Conservation (phyloP, 768 basidiomycete species). For the Guyanaporus albipodus region DNA sequence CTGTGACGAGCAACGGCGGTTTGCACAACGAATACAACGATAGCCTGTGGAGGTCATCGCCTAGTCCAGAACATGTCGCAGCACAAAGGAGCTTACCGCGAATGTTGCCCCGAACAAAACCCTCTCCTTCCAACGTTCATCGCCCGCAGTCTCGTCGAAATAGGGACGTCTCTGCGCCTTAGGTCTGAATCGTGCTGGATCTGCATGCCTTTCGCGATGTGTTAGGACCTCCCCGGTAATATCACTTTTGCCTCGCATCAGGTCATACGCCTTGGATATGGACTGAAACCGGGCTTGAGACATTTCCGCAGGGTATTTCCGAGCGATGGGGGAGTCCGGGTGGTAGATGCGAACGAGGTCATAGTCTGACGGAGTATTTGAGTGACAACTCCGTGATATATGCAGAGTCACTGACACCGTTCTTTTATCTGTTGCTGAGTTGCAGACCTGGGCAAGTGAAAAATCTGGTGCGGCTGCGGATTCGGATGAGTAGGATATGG, state of each 20-base stretch:
- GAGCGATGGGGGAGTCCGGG: slow-evolving; percentile 57
- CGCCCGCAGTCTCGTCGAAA: slow-evolving; percentile 39
- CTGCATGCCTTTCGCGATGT: slow-evolving; percentile 19
- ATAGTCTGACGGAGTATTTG: slow-evolving; percentile 46
- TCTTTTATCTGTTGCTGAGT: slow-evolving; percentile 52
- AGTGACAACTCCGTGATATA: slow-evolving; percentile 1
- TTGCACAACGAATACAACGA: slow-evolving; percentile 33
- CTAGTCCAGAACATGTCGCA: not conserved
- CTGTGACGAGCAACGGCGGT: slow-evolving; percentile 29
- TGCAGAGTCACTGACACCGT: slow-evolving; percentile 42
- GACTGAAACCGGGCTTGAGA: slow-evolving; percentile 66
- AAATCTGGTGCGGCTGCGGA: slow-evolving; percentile 61
- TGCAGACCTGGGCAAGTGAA: slow-evolving; percentile 53
- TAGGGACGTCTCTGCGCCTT: slow-evolving; percentile 39
- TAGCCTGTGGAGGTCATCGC: slow-evolving; percentile 25
- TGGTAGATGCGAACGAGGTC: slow-evolving; percentile 79
- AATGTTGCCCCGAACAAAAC: slow-evolving; percentile 53
- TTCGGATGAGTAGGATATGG: slow-evolving; percentile 49
- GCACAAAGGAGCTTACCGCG: slow-evolving; percentile 35
- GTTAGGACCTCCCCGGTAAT: slow-evolving; percentile 16
- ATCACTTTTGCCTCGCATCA: slow-evolving; percentile 47
- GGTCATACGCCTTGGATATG: slow-evolving; percentile 65
- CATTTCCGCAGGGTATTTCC: slow-evolving; percentile 40
- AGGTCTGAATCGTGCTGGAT: slow-evolving; percentile 42
- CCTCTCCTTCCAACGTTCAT: slow-evolving; percentile 68